A percentile compares a stretch with the other conserved stretches of the same genome.
These are phyloP conservation scores for Agrostemma githago DNA, from an alignment of 148 eudicot genomes.

Conservation along the genomic window DNA sequence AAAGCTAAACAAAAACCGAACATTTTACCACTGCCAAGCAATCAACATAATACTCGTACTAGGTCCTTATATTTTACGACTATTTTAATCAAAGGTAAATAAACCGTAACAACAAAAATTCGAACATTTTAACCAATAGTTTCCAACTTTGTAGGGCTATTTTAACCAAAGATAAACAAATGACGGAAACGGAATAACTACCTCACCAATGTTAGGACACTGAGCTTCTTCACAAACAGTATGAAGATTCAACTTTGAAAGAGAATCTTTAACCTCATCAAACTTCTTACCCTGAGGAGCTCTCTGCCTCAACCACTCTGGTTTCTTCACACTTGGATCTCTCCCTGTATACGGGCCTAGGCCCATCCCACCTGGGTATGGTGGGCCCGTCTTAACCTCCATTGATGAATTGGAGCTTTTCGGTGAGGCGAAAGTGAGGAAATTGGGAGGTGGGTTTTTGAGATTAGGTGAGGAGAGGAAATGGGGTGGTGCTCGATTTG, in stretches of 20 bases:
- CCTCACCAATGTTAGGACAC: conserved; percentile 90
- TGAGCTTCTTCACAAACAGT: conserved; percentile 96
- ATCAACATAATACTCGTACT: too few relatives aligned
- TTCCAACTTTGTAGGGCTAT: too few relatives aligned
- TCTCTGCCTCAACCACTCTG: conserved; percentile 77
- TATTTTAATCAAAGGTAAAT: too few relatives aligned
- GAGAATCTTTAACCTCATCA: neutral
- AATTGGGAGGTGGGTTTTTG: neutral
- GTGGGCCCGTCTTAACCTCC: conserved; percentile 16
- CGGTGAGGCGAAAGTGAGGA: neutral
- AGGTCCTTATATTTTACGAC: too few relatives aligned
- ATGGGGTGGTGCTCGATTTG: neutral
- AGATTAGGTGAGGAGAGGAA: neutral
- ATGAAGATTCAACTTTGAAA: conserved; percentile 58
- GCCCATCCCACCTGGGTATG: conserved; percentile 37
- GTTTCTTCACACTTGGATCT: conserved; percentile 82
- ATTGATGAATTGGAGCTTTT: conserved; percentile 2
- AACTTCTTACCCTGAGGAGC: conserved; percentile 76
- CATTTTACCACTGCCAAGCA: too few relatives aligned
- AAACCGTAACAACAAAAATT: too few relatives aligned
- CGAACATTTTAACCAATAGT: too few relatives aligned
- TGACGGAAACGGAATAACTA: neutral
- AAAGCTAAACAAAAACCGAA: too few relatives aligned
- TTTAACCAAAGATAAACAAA: too few relatives aligned
- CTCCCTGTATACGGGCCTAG: conserved; percentile 67